Percentiles rank a stretch among this genome's conserved stretches.
Evolutionary conservation across 306 rosid genomes (phyloP).

Genomic region (Lagenaria siceraria): DNA sequence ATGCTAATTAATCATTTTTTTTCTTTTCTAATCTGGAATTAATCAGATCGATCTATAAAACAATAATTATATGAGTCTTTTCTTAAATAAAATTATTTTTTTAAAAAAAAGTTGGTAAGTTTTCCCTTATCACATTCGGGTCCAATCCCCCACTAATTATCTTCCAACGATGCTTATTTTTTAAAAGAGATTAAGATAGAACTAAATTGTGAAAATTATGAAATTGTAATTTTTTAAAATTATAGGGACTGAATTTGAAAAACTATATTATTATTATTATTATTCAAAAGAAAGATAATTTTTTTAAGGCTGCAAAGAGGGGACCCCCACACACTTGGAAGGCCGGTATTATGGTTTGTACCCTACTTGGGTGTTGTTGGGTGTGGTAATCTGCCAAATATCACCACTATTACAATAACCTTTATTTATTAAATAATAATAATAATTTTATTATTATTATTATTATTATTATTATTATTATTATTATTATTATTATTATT

Average conservation of each 20-base stretch:
- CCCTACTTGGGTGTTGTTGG: not conserved
- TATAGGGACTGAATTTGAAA: not conserved
- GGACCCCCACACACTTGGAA: not conserved
- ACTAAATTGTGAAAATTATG: too few species aligned
- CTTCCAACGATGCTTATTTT: too few species aligned
- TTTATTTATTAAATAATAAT: not conserved
- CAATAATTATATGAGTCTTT: not conserved
- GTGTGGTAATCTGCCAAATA: not conserved
- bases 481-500: not conserved
- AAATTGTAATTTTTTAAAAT: too few species aligned
- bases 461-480: too few species aligned
- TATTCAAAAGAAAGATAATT: not conserved
- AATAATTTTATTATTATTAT: not conserved
- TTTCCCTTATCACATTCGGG: too few species aligned
- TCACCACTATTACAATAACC: not conserved
- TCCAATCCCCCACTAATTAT: too few species aligned
- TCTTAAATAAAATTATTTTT: too few species aligned
- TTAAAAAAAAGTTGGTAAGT: too few species aligned
- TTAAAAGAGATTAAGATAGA: too few species aligned
- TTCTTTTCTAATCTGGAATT: not conserved
- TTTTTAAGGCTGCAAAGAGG: not conserved
- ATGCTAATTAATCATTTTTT: not conserved
- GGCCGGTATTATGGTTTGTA: constrained; percentile 10
- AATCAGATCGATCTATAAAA: not conserved
- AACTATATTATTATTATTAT: not conserved